These are phyloP conservation scores for Penicillium paradoxum DNA, from an alignment of 495 filamentous ascomycete species.

Conservation along the genomic window DNA sequence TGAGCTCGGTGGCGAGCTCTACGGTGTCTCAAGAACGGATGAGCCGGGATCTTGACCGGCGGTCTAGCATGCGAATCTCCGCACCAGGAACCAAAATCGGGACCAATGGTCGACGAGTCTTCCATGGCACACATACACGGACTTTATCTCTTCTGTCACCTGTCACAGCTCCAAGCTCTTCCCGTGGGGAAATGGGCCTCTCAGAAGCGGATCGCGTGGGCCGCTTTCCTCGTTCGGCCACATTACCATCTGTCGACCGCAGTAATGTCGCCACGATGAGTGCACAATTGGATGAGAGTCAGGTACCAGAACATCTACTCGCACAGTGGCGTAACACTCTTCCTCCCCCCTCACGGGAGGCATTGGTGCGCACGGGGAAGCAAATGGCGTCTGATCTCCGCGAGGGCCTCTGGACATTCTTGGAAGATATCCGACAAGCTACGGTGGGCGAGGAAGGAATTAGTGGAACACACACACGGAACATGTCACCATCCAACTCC, in stretches of 20 bases:
- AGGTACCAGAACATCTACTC: conserved; percentile 30
- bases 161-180: conserved; percentile 17
- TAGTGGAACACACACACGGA: conserved; percentile 47
- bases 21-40: conserved; percentile 29
- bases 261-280: conserved; percentile 16
- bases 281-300: conserved; percentile 20
- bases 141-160: conserved; percentile 84
- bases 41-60: conserved; percentile 48
- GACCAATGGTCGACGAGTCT: conserved; percentile 52
- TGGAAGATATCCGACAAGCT: conserved; percentile 91
- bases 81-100: conserved; percentile 36
- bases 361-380: conserved; percentile 62
- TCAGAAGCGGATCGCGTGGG: conserved; percentile 31
- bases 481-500: conserved; percentile 26
- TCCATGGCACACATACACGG: conserved; percentile 72
- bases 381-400: conserved; percentile 88
- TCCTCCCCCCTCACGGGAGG: conserved; percentile 49
- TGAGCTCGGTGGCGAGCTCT: conserved; percentile 28
- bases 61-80: conserved; percentile 38
- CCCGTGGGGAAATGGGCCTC: conserved; percentile 2
- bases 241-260: conserved; percentile 43
- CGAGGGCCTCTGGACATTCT: conserved; percentile 91
- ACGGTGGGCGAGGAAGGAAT: conserved; percentile 90
- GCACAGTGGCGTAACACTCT: conserved; percentile 40
- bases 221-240: conserved; percentile 42